phyloP scores from a whole-genome alignment of 2,329 filamentous ascomycete genomes.

The Helminthosporium solani region DNA sequence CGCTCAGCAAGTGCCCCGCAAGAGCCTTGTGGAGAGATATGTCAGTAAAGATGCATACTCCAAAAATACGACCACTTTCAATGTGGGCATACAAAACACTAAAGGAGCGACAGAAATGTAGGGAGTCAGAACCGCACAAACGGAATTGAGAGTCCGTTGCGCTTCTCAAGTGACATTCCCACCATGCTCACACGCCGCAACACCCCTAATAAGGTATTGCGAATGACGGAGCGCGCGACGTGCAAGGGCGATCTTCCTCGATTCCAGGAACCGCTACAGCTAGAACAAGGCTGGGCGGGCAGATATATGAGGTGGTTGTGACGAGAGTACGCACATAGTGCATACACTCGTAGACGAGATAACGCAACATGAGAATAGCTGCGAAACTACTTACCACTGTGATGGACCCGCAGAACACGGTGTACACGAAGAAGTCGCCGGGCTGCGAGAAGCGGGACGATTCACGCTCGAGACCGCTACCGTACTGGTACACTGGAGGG shows the following conservation, averaged over 20 bases:
- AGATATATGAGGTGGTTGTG: slow-evolving; percentile 60
- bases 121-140: slow-evolving; percentile 62
- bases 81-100: slow-evolving; percentile 7
- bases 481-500: slow-evolving; percentile 68
- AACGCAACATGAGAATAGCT: slow-evolving; percentile 24
- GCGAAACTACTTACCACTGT: slow-evolving; percentile 70
- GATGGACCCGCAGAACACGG: slow-evolving; percentile 68
- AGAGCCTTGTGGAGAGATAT: slow-evolving; percentile 49
- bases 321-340: slow-evolving; percentile 17
- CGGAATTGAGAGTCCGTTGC: slow-evolving; percentile 57
- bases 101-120: slow-evolving; percentile 52
- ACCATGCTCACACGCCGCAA: slow-evolving; percentile 53
- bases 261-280: slow-evolving; percentile 58
- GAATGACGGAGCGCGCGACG: slow-evolving; percentile 53
- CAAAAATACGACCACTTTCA: slow-evolving; percentile 5
- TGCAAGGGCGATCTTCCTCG: slow-evolving; percentile 56
- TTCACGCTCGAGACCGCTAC: slow-evolving; percentile 69
- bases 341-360: slow-evolving; percentile 17
- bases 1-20: slow-evolving; percentile 55
- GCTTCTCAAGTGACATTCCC: slow-evolving; percentile 55
- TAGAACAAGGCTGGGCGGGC: slow-evolving; percentile 52
- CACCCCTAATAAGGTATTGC: slow-evolving; percentile 49
- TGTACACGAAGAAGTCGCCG: slow-evolving; percentile 78
- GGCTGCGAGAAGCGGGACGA: slow-evolving; percentile 71
- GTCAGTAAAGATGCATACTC: slow-evolving; percentile 24